A percentile compares a stretch with the other conserved stretches of the same genome.
Conservation (phyloP, 2,329 filamentous ascomycete species). For the Mycosphaerella sp. region DNA sequence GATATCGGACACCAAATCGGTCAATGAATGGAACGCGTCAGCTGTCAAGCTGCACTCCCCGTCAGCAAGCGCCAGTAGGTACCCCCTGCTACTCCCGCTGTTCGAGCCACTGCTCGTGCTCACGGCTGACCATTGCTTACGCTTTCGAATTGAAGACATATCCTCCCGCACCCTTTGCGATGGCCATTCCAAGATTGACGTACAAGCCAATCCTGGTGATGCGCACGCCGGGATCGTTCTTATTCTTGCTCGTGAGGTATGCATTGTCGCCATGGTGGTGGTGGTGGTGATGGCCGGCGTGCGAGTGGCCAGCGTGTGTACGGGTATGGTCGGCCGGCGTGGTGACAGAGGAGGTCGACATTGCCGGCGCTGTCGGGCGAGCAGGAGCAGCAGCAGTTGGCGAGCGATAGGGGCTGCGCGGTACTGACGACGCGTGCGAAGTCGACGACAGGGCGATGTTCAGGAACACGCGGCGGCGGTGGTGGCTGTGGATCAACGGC, state of each 20-base stretch:
- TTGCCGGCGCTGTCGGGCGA: slow-evolving; percentile 11
- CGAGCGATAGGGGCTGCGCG: slow-evolving; percentile 28
- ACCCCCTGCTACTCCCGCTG: not conserved
- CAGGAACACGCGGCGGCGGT: not conserved
- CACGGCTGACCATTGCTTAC: slow-evolving; percentile 23
- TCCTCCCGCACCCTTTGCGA: slow-evolving; percentile 86
- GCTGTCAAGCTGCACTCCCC: slow-evolving; percentile 40
- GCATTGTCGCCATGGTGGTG: slow-evolving; percentile 83
- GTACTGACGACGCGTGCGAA: slow-evolving; percentile 3
- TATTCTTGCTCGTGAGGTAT: slow-evolving; percentile 73
- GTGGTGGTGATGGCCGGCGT: slow-evolving; percentile 47
- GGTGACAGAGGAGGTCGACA: slow-evolving; percentile 11
- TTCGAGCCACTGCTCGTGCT: not conserved
- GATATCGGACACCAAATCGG: slow-evolving; percentile 90
- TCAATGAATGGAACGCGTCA: slow-evolving; percentile 92
- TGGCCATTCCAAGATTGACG: slow-evolving; percentile 88
- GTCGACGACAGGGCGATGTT: slow-evolving; percentile 1
- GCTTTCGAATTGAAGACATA: slow-evolving; percentile 88
- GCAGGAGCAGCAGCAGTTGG: not conserved
- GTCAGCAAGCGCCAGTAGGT: not conserved
- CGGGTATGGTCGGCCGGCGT: slow-evolving; percentile 23
- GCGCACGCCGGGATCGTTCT: slow-evolving; percentile 85
- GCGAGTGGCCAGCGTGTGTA: slow-evolving; percentile 29
- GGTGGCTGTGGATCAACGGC: not conserved
- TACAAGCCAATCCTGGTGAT: slow-evolving; percentile 85